Evolutionary conservation across 2,329 filamentous ascomycete species (phyloP).

Genomic region (Xylariaceae sp.): DNA sequence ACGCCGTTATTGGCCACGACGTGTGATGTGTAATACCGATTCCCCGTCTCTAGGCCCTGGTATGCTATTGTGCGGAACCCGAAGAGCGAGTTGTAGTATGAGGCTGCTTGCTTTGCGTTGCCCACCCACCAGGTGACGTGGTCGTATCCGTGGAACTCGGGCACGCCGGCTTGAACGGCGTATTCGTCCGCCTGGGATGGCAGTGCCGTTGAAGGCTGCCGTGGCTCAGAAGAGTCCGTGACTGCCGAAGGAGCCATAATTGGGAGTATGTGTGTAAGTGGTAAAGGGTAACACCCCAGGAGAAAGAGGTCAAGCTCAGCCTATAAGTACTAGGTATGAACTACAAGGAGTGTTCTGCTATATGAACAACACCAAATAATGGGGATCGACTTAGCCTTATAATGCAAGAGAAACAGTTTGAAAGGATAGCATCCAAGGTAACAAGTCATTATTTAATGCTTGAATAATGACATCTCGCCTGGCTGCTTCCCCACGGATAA

Average conservation of each 20-base stretch:
- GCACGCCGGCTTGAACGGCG: conserved; percentile 56
- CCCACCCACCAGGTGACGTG: conserved; percentile 96
- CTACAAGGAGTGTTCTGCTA: not conserved
- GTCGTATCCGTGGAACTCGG: conserved; percentile 83
- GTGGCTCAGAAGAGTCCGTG: conserved; percentile 55
- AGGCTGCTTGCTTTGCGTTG: conserved; percentile 93
- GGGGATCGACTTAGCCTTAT: conserved; percentile 1
- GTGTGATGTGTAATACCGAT: conserved; percentile 80
- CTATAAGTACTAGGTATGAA: conserved; percentile 4
- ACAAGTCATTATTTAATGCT: conserved; percentile 8
- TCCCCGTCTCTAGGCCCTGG: conserved; percentile 86
- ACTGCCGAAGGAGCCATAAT: conserved; percentile 67
- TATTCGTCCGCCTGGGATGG: conserved; percentile 57
- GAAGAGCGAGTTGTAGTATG: conserved; percentile 87
- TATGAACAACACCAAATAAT: not conserved
- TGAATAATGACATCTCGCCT: conserved; percentile 9
- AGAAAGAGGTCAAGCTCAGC: not conserved
- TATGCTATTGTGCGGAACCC: conserved; percentile 86
- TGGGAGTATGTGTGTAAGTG: conserved; percentile 24
- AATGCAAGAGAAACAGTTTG: not conserved
- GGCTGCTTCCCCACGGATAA: conserved; percentile 47
- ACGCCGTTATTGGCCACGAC: conserved; percentile 80
- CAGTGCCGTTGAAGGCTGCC: conserved; percentile 51
- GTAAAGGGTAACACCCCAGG: not conserved
- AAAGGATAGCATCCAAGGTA: not conserved